Evolutionary conservation across 176 grass and related monocot species (phyloP).

Genomic region (Areca catechu): DNA sequence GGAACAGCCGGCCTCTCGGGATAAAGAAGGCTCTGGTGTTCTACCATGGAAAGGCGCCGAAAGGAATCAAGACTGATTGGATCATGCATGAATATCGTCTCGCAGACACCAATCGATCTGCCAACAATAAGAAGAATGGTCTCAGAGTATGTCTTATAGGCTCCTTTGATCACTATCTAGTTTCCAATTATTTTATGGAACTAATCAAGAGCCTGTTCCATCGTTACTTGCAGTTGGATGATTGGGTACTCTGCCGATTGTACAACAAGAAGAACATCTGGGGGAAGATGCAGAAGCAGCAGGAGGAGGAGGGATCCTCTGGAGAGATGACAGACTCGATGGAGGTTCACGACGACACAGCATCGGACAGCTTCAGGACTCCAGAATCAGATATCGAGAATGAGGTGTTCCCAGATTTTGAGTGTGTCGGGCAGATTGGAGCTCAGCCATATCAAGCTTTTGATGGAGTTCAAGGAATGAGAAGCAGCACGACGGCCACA

Average conservation of each 20-base stretch:
- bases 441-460: background rate
- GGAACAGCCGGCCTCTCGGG: background rate
- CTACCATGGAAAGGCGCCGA: constrained; percentile 19
- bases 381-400: constrained; percentile 9
- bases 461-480: background rate
- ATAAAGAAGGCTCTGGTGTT: constrained; percentile 24
- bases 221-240: constrained; percentile 4
- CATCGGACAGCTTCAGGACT: background rate
- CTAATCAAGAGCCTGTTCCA: background rate
- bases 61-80: constrained; percentile 17
- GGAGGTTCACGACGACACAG: background rate
- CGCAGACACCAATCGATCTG: background rate
- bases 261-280: constrained; percentile 20
- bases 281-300: background rate
- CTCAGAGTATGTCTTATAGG: background rate
- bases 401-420: background rate
- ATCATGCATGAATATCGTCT: constrained; percentile 21
- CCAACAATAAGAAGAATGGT: background rate
- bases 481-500: background rate
- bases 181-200: background rate
- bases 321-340: background rate
- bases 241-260: constrained; percentile 9
- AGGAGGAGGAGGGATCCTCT: too few species aligned
- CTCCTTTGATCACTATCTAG: too few species aligned
- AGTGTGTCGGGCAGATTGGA: background rate